Conservation (phyloP, 768 basidiomycete species). For the Udeniomyces megalosporus region DNA sequence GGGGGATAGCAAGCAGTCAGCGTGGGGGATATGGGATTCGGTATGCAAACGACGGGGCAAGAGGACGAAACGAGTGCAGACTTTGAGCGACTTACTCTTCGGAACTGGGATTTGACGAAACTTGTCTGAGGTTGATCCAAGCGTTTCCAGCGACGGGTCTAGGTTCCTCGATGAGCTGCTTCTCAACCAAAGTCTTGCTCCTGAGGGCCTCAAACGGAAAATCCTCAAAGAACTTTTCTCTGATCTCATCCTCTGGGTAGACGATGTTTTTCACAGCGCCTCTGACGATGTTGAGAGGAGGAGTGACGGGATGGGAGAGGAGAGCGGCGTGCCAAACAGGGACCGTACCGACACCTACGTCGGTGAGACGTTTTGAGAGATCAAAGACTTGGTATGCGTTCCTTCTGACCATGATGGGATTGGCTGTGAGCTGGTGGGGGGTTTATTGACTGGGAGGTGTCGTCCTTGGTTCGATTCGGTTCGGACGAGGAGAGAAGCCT, state of each 20-base stretch:
- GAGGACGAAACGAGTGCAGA: too few species aligned
- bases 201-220: constrained; percentile 93
- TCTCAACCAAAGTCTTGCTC: constrained; percentile 59
- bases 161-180: constrained; percentile 36
- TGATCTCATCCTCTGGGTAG: constrained; percentile 71
- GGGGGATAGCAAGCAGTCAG: too few species aligned
- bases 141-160: constrained; percentile 42
- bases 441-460: too few species aligned
- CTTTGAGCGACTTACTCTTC: constrained; percentile 58
- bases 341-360: neutral
- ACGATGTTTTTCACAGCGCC: constrained; percentile 29
- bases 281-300: constrained; percentile 1
- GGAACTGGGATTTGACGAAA: constrained; percentile 61
- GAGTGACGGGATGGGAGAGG: constrained; percentile 13
- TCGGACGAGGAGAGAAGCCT: too few species aligned
- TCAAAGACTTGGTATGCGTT: constrained; percentile 2
- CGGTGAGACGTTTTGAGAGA: constrained; percentile 1
- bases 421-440: neutral
- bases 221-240: constrained; percentile 82
- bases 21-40: too few species aligned
- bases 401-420: constrained; percentile 11
- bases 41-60: too few species aligned
- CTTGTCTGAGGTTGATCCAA: constrained; percentile 70
- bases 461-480: too few species aligned
- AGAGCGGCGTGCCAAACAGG: constrained; percentile 15